Conservation (phyloP, 352 stramenopile genomes). For the Achlya hypogyna region DNA sequence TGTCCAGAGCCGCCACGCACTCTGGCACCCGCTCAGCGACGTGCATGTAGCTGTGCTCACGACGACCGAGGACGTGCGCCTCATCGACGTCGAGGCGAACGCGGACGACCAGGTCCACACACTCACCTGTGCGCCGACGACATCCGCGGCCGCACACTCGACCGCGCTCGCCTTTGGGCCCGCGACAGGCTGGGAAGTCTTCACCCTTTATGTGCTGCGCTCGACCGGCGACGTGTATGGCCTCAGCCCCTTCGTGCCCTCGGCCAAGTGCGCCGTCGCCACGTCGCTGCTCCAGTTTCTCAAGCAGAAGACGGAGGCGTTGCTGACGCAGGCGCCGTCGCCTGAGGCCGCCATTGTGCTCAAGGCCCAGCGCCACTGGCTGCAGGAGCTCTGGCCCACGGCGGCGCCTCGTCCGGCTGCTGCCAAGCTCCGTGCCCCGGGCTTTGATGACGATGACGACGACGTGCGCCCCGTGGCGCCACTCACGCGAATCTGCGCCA, state of each 20-base stretch:
- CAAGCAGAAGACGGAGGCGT: slow-evolving; percentile 35
- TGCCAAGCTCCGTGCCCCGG: background rate
- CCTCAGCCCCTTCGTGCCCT: slow-evolving; percentile 61
- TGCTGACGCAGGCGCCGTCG: slow-evolving; percentile 8
- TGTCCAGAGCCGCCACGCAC: slow-evolving; percentile 24
- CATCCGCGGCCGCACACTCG: background rate
- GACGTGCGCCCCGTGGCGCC: background rate
- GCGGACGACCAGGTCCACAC: slow-evolving; percentile 60
- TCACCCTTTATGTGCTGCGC: slow-evolving; percentile 65
- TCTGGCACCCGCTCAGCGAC: slow-evolving; percentile 69
- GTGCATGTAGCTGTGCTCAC: slow-evolving; percentile 61
- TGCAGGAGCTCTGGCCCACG: slow-evolving; percentile 52
- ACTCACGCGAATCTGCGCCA: background rate
- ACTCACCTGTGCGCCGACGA: slow-evolving; percentile 33
- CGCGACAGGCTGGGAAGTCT: slow-evolving; percentile 53
- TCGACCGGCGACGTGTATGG: slow-evolving; percentile 62
- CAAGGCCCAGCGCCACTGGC: slow-evolving; percentile 80
- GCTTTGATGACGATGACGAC: slow-evolving; percentile 5
- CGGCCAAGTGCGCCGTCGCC: slow-evolving; percentile 35
- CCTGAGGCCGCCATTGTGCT: slow-evolving; percentile 40
- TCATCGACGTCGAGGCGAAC: slow-evolving; percentile 59
- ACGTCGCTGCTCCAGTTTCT: slow-evolving; percentile 42
- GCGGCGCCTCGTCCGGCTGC: slow-evolving; percentile 3
- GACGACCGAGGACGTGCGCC: slow-evolving; percentile 57
- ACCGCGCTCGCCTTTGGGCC: slow-evolving; percentile 56